phyloP scores from a whole-genome alignment of 208 protist species.

The Leishmania guyanensis region DNA sequence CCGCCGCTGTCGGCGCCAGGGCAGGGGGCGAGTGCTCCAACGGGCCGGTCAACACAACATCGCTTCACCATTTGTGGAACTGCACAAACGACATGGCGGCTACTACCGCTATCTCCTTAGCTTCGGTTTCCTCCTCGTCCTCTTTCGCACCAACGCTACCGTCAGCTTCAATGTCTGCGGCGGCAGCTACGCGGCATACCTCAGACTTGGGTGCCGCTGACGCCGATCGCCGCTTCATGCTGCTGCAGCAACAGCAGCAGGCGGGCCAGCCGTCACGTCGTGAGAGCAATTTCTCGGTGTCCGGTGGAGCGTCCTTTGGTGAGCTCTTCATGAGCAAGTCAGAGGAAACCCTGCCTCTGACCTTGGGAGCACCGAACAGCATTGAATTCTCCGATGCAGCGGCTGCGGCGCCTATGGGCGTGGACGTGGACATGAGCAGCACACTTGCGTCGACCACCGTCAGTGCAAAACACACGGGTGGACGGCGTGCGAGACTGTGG shows the following conservation, averaged over 20 bases:
- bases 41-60: conserved; percentile 13
- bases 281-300: conserved; percentile 3
- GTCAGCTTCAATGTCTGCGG: not conserved
- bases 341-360: not conserved
- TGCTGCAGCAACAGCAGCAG: not conserved
- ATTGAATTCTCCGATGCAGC: not conserved
- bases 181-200: not conserved
- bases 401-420: not conserved
- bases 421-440: conserved; percentile 10
- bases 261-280: not conserved
- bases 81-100: too few relatives aligned
- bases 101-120: not conserved
- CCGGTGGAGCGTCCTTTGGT: not conserved
- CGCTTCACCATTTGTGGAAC: conserved; percentile 3
- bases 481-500: conserved; percentile 13
- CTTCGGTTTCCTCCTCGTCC: not conserved
- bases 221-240: not conserved
- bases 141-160: not conserved
- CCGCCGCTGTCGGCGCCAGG: not conserved
- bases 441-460: conserved; percentile 1
- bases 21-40: not conserved
- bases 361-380: not conserved
- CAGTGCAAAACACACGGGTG: conserved; percentile 2
- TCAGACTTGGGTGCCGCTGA: not conserved
- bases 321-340: conserved; percentile 24